Percentiles rank a stretch among this genome's conserved stretches.
phyloP scores from a whole-genome alignment of 192 early-diverging fungal species.

The Oehlia diaphana region DNA sequence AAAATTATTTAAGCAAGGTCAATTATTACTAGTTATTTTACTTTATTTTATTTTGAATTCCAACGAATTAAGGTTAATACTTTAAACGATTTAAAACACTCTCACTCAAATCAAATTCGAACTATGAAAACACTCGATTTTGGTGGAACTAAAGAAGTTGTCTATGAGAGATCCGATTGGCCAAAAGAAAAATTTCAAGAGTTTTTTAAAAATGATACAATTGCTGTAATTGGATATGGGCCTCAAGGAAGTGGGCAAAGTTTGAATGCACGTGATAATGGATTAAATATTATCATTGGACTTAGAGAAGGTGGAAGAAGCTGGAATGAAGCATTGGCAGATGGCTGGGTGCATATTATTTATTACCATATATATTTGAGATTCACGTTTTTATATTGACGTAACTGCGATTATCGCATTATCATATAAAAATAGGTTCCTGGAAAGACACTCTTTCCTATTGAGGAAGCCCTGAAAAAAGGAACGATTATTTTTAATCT shows the following conservation, averaged over 20 bases:
- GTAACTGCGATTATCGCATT: background rate
- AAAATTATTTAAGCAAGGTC: too few species aligned
- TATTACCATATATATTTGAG: background rate
- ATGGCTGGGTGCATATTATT: slow-evolving; percentile 73
- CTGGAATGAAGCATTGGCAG: slow-evolving; percentile 87
- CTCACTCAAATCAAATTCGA: slow-evolving; percentile 53
- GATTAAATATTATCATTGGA: slow-evolving; percentile 94
- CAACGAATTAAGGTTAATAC: background rate
- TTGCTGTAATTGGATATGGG: slow-evolving; percentile 91
- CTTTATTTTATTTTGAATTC: background rate
- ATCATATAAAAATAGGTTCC: slow-evolving; percentile 49
- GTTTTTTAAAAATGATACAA: slow-evolving; percentile 92
- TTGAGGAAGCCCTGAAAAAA: slow-evolving; percentile 87
- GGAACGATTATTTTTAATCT: slow-evolving; percentile 93
- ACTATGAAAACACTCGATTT: slow-evolving; percentile 93
- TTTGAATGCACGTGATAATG: slow-evolving; percentile 94
- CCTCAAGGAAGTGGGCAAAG: slow-evolving; percentile 94
- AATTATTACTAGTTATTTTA: too few species aligned
- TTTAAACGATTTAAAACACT: background rate
- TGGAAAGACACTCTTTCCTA: slow-evolving; percentile 92
- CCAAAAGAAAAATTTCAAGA: slow-evolving; percentile 88
- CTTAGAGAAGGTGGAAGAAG: slow-evolving; percentile 86
- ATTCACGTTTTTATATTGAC: background rate
- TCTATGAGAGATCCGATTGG: slow-evolving; percentile 94
- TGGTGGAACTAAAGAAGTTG: slow-evolving; percentile 87